phyloP scores from a whole-genome alignment of 2,329 filamentous ascomycete species.

The Colletotrichum sp. region DNA sequence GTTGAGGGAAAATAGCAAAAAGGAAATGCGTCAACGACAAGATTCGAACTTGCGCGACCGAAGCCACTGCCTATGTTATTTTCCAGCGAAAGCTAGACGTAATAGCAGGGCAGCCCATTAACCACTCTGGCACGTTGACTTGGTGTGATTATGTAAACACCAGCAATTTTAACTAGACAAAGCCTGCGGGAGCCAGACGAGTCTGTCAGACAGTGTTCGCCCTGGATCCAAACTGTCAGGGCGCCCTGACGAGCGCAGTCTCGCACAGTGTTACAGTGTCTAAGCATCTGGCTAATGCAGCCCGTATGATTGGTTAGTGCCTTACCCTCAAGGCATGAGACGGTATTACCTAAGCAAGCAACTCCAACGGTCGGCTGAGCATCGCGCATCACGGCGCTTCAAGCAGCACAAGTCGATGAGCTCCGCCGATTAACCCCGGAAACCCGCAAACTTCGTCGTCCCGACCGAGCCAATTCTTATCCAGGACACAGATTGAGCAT shows the following conservation, averaged over 20 bases:
- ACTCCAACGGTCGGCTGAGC: background rate
- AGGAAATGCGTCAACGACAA: slow-evolving; percentile 10
- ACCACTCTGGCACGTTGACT: slow-evolving; percentile 23
- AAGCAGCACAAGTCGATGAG: background rate
- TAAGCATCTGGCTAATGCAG: background rate
- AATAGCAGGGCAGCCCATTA: slow-evolving; percentile 22
- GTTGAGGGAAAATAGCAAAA: background rate
- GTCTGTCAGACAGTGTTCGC: no score
- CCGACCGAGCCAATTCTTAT: background rate
- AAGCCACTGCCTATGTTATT: slow-evolving; percentile 14
- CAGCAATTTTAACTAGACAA: fast-evolving
- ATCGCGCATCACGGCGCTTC: background rate
- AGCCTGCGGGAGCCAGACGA: background rate
- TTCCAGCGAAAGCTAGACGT: background rate
- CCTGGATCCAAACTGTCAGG: background rate
- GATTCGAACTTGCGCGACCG: slow-evolving; percentile 22
- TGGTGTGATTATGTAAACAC: background rate
- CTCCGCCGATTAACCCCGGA: background rate
- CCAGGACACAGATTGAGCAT: background rate
- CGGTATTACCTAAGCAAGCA: slow-evolving; percentile 3
- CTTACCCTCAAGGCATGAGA: background rate
- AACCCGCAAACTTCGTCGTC: background rate
- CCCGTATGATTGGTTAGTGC: background rate
- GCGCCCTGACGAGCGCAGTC: fast-evolving
- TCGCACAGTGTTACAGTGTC: background rate